Base-by-base conservation (phyloP, 2,329 filamentous ascomycete species). In the Sarocladium strictum region DNA sequence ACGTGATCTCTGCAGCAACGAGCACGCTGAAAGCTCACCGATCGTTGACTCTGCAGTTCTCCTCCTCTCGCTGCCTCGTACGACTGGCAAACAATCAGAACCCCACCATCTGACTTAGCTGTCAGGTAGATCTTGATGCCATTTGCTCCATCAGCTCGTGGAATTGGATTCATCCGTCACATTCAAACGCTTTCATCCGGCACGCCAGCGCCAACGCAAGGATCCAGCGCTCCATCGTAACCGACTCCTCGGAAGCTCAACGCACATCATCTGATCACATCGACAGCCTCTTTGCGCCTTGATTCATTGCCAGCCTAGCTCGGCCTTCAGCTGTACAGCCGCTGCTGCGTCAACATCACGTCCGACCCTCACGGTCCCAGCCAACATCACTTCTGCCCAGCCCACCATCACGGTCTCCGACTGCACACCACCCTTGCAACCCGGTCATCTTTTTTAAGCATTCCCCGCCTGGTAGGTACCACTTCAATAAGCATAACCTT, bases 161-260 rank as follows among this genome's bases (percentile, higher is more conserved):
- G 29, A 32, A 7, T 7, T 12, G 29, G 29, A 6, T 32, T 12
- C 29, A 32, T 32, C 29, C 12, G 29, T 32, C 29, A 32, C 43
- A 47, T 47, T n/a, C 38, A 14, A 43, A 11, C 3, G 12, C 19
- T 23, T 43, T 47, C 43, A 47, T 47, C 43, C 43, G 43, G 23
- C 43, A 47, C 43, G 43, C 40, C 40, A 43, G 24, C 24, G 43
- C 14, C 24, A 10, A 15, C 23, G n/a, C n/a, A n/a, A 47, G 43
- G 40, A 43, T n/a, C 43, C 43, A n/a, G 27, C 15, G 24, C 43
- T 47, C 43, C 43, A 47, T 47, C 24, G 43, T 47, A 27, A 47
- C 43, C 21, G 24, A n/a, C 21, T 47, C 21, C 23, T 47, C 43
- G 43, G 24, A 47, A 27, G 43, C 23, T 7, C 40, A 7, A 12